These are phyloP conservation scores for Aquilaria sinensis DNA, from an alignment of 345 rosid species.

Conservation along the genomic window DNA sequence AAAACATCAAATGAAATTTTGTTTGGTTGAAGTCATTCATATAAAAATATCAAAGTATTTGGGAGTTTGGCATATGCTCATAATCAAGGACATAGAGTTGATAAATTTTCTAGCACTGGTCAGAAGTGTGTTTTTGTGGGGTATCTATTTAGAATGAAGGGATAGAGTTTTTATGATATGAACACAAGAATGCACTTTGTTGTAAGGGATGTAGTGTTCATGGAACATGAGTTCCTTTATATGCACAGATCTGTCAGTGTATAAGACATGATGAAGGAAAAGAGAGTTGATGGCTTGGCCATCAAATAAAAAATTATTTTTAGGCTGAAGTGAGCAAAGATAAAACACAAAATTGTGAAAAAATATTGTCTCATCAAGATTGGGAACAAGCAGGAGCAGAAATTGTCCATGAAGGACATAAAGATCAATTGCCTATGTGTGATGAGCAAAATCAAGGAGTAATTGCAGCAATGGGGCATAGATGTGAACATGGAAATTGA, in stretches of 20 bases:
- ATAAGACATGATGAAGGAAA: background rate
- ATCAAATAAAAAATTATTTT: no score
- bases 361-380: no score
- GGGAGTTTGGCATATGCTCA: background rate
- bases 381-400: no score
- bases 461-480: no score
- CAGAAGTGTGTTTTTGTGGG: slow-evolving; percentile 4
- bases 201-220: background rate
- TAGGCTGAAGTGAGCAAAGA: no score
- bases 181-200: background rate
- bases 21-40: background rate
- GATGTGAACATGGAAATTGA: no score
- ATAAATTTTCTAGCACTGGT: background rate
- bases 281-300: background rate
- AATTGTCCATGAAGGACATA: no score
- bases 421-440: no score
- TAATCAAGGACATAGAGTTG: background rate
- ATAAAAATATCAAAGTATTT: background rate
- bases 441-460: no score
- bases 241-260: background rate
- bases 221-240: background rate
- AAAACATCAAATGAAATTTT: background rate
- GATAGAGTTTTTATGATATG: background rate
- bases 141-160: background rate
- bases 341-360: no score